These are phyloP conservation scores for Alternaria burnsii DNA, from an alignment of 2,329 filamentous ascomycete species.

Conservation along the genomic window DNA sequence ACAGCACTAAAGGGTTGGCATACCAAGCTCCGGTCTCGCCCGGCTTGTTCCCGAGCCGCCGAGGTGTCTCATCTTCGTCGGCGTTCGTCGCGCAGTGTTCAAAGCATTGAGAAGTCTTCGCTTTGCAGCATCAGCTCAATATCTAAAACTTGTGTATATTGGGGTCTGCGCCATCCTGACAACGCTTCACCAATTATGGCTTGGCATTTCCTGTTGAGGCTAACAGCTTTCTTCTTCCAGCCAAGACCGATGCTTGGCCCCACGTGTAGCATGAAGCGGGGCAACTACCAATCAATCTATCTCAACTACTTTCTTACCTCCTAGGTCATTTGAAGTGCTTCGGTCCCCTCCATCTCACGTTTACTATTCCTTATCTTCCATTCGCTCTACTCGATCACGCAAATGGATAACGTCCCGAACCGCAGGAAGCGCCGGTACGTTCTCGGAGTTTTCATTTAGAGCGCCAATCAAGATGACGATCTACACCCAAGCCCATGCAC, in stretches of 20 bases:
- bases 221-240: conserved; percentile 26
- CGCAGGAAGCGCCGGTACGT: conserved; percentile 26
- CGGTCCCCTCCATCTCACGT: conserved; percentile 27
- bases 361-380: conserved; percentile 21
- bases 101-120: not conserved
- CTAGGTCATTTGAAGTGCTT: not conserved
- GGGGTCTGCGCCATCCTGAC: conserved; percentile 9
- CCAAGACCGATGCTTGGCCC: conserved; percentile 29
- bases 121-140: not conserved
- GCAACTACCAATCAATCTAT: conserved; percentile 7
- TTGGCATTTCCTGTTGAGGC: conserved; percentile 34
- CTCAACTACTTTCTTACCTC: not conserved
- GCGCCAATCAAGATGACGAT: conserved; percentile 38
- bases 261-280: conserved; percentile 18
- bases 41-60: conserved; percentile 23
- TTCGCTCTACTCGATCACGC: conserved; percentile 32
- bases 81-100: not conserved
- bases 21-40: conserved; percentile 39
- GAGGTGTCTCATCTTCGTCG: not conserved
- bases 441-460: conserved; percentile 26
- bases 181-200: conserved; percentile 19
- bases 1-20: conserved; percentile 51
- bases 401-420: conserved; percentile 27
- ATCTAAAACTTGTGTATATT: not conserved
- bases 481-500: conserved; percentile 23